These are phyloP conservation scores for Boletus tomentosulus DNA, from an alignment of 768 basidiomycete genomes.

Conservation along the genomic window DNA sequence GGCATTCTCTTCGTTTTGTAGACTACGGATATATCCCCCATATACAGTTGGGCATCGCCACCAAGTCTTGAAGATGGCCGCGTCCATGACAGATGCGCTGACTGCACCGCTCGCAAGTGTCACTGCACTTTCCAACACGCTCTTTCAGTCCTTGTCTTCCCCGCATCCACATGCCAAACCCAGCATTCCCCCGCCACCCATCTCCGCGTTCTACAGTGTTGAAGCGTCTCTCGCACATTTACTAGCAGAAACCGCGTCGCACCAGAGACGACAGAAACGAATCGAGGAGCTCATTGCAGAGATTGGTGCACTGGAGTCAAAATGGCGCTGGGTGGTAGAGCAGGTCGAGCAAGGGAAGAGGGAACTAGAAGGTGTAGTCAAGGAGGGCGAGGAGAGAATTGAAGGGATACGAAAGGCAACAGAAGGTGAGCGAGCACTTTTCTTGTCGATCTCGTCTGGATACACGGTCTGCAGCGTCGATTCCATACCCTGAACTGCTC, in stretches of 20 bases:
- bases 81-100: constrained; percentile 56
- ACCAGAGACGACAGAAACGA: constrained; percentile 71
- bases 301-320: constrained; percentile 59
- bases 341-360: constrained; percentile 62
- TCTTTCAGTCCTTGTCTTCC: constrained; percentile 73
- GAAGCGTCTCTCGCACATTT: constrained; percentile 66
- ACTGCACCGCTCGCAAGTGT: constrained; percentile 59
- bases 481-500: constrained; percentile 79
- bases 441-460: background rate
- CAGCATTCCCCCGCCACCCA: constrained; percentile 40
- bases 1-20: constrained; percentile 21
- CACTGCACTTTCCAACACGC: constrained; percentile 58
- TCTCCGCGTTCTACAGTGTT: constrained; percentile 53
- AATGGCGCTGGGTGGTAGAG: constrained; percentile 65
- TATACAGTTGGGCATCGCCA: background rate
- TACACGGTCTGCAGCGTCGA: constrained; percentile 47
- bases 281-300: constrained; percentile 72
- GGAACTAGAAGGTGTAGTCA: constrained; percentile 65
- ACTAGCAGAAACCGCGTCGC: constrained; percentile 59
- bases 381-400: constrained; percentile 71
- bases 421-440: constrained; percentile 45
- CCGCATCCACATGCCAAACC: constrained; percentile 37
- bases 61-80: background rate
- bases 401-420: constrained; percentile 68
- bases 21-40: background rate